These are phyloP conservation scores for Penicillium ucsense DNA, from an alignment of 495 filamentous ascomycete species.

Conservation along the genomic window DNA sequence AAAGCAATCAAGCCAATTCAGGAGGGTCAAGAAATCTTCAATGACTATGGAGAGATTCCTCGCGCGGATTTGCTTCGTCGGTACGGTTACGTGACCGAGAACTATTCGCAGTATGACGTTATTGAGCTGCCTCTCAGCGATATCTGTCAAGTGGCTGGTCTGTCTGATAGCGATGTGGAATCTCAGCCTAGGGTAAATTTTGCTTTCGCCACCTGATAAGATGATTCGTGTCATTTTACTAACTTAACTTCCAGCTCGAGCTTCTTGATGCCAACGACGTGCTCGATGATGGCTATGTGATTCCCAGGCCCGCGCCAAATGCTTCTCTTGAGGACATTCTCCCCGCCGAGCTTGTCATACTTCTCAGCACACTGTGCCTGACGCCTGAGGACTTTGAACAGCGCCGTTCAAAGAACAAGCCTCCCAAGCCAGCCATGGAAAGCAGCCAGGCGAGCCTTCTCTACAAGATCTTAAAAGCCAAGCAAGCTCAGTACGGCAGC, in stretches of 20 bases:
- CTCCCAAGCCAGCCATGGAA: conserved; percentile 32
- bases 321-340: conserved; percentile 31
- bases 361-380: conserved; percentile 37
- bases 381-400: conserved; percentile 29
- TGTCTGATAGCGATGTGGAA: conserved; percentile 29
- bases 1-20: conserved; percentile 54
- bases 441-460: conserved; percentile 22
- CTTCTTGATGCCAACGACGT: conserved; percentile 41
- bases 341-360: conserved; percentile 38
- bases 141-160: conserved; percentile 41
- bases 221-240: too few species aligned
- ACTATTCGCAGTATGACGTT: conserved; percentile 72
- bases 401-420: conserved; percentile 33
- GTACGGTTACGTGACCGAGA: conserved; percentile 78
- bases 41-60: conserved; percentile 81
- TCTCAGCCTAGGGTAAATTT: conserved; percentile 35
- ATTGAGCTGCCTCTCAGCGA: conserved; percentile 57
- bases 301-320: conserved; percentile 27
- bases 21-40: conserved; percentile 73
- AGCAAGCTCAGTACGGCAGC: conserved; percentile 47
- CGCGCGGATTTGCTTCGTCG: conserved; percentile 73
- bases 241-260: conserved; percentile 19
- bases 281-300: conserved; percentile 47
- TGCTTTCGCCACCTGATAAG: neutral
- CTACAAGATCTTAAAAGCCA: conserved; percentile 19